Percentiles rank a stretch among this genome's conserved stretches.
phyloP scores from a whole-genome alignment of 495 filamentous ascomycete genomes.

The Tuber microsphaerosporum region DNA sequence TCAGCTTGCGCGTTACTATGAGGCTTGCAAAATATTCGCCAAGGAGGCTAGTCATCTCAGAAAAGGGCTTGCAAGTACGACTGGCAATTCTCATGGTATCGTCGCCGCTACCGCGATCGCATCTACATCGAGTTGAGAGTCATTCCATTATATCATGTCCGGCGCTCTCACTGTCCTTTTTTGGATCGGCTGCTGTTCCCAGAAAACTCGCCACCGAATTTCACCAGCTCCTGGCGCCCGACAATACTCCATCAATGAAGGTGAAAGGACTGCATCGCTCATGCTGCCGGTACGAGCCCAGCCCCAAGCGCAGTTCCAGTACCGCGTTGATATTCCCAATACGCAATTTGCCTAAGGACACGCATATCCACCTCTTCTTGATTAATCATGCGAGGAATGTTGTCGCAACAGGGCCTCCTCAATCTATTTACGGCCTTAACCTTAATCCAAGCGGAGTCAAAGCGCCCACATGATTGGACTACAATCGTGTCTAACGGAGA shows the following conservation, averaged over 20 bases:
- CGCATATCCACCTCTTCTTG: no score
- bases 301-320: no score
- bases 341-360: no score
- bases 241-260: slow-evolving; percentile 86
- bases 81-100: slow-evolving; percentile 96
- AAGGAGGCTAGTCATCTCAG: slow-evolving; percentile 76
- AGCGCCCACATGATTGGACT: slow-evolving; percentile 33
- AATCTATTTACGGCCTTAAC: no score
- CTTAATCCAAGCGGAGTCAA: no score
- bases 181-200: slow-evolving; percentile 97
- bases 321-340: no score
- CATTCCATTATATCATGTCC: slow-evolving; percentile 67
- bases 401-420: no score
- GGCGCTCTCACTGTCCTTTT: slow-evolving; percentile 85
- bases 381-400: no score
- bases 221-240: slow-evolving; percentile 83
- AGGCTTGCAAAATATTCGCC: slow-evolving; percentile 85
- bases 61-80: slow-evolving; percentile 73
- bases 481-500: slow-evolving; percentile 77
- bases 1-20: slow-evolving; percentile 84
- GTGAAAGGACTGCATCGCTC: slow-evolving; percentile 85
- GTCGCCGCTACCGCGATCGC: slow-evolving; percentile 83
- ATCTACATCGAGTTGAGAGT: slow-evolving; percentile 79
- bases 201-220: slow-evolving; percentile 89
- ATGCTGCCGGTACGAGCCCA: slow-evolving; percentile 97